Base-by-base conservation (phyloP, 805 yeast genomes). In the Candida berthetii region DNA sequence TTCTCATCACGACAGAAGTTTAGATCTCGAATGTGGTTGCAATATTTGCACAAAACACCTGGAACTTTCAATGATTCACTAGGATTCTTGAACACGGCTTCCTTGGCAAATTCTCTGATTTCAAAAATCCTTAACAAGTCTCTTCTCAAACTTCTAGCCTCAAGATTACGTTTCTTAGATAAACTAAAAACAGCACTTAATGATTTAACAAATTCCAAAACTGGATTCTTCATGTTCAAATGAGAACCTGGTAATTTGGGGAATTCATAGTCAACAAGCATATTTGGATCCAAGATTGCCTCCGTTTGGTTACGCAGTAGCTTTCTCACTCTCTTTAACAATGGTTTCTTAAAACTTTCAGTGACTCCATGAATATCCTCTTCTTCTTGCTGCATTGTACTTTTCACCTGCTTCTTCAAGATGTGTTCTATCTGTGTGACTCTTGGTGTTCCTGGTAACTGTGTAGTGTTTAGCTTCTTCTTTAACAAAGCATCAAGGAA, bases 231-330 rank as follows among this genome's bases (percentile, higher is more conserved):
- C 57, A 77, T 54, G 13, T 58, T 54, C 32, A 77, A 56, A 52
- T 77, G 75, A 1, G 85, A 81, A 0, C 97, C 97, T 0, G 97
- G 87, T 9, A 85, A 69, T 11, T 53, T 54, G 0, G 97, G 96
- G 50, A 86, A 84, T 29, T 69, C 73, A 54, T 84, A 93, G 39
- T 83, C 90, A 14, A 62, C 66, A 14, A 68, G 69, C 57, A 78
- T 72, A 15, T 79, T 79, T 0, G 86, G 77, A 48, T 83, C 81
- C 41, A 85, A 62, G 36, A 82, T 77, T 6, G 82, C 78, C 43
- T 88, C 95, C 43, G 74, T 77, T 56, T 90, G 96, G 29, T 79
- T 76, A 33, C 79, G 73, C 40, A 75, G 67, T 35, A 93, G 66
- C 41, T 79, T 80, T 47, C 74, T 72, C 33, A 88, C 65, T 49